These are phyloP conservation scores for Raffaelea deltoideospora DNA, from an alignment of 2,329 filamentous ascomycete species.

Conservation along the genomic window DNA sequence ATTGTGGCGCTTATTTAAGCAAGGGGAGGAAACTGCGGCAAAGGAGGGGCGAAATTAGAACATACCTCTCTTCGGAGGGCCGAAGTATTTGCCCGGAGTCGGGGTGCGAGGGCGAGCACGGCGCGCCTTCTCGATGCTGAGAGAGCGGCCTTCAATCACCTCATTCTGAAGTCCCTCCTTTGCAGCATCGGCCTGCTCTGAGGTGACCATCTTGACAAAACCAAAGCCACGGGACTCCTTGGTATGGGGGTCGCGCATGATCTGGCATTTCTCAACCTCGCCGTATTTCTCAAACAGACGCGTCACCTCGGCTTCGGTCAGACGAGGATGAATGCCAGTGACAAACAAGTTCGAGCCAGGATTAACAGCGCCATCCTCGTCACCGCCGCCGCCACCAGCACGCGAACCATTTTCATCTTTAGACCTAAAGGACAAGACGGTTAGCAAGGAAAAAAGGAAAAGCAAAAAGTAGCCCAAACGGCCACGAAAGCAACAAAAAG, in stretches of 20 bases:
- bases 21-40: slow-evolving; percentile 17
- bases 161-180: slow-evolving; percentile 94
- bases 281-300: slow-evolving; percentile 98
- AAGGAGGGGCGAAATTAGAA: too few relatives aligned
- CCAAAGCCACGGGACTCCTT: slow-evolving; percentile 98
- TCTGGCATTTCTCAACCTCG: slow-evolving; percentile 97
- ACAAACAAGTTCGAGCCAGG: slow-evolving; percentile 97
- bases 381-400: slow-evolving; percentile 24
- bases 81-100: slow-evolving; percentile 97
- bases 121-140: slow-evolving; percentile 98
- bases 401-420: slow-evolving; percentile 28
- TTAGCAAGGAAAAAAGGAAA: slow-evolving; percentile 13
- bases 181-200: slow-evolving; percentile 89
- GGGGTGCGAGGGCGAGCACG: slow-evolving; percentile 88
- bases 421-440: slow-evolving; percentile 12
- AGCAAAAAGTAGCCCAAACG: too few relatives aligned
- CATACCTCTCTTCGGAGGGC: slow-evolving; percentile 91
- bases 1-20: neutral
- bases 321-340: slow-evolving; percentile 88
- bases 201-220: slow-evolving; percentile 97
- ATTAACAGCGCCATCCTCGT: slow-evolving; percentile 72
- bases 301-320: slow-evolving; percentile 78
- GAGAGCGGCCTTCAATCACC: slow-evolving; percentile 81
- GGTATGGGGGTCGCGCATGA: slow-evolving; percentile 97
- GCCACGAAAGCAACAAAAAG: neutral